Base-by-base conservation (phyloP, 768 basidiomycete genomes). In the Boletus rubropictus region DNA sequence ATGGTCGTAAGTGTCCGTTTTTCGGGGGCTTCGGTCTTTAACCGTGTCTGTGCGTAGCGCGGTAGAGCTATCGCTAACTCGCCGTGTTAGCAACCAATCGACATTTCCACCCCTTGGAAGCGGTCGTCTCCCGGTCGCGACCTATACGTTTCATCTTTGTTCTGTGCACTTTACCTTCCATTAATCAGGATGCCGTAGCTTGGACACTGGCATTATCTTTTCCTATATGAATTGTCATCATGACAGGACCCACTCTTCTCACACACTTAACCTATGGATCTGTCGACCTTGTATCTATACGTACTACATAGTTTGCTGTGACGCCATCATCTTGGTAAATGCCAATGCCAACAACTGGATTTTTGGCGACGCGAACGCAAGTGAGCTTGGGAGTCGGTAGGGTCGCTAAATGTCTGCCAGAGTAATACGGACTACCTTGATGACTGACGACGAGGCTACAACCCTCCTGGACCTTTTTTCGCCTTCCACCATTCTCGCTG, bases 1-100 rank as follows among this genome's bases (percentile, higher is more conserved):
- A 60, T 76, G 56, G 61, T 71, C 48, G 79, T 82, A 59, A 60
- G 80, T 71, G 47, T 36, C 29, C 52, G 43, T 52, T 29, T 41
- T 43, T 37, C 44, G 36, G 42, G 42, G 38, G 5, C 18, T 44
- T 52, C 54, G 44, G 44, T 58, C 6, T 47, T 48, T 46, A 51
- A 56, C 46, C 33, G 21, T 50, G 24, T 48, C 21, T 53, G 31
- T 52, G n/a, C 20, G 28, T 36, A 64, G 64, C 58, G 52, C 31
- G 40, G 60, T 43, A 51, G 43, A 60, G 37, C 42, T 20, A 29
- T 51, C 25, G 28, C 49, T 39, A 42, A 53, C 27, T 20, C 24
- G 42, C 48, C 20, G 42, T 59, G 52, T 45, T 62, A 57, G 52
- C 56, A 52, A 51, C 44, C 40, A 29, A 29, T 36, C n/a, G 10